phyloP scores from a whole-genome alignment of 2,329 filamentous ascomycete genomes.

The Colletotrichum destructivum region DNA sequence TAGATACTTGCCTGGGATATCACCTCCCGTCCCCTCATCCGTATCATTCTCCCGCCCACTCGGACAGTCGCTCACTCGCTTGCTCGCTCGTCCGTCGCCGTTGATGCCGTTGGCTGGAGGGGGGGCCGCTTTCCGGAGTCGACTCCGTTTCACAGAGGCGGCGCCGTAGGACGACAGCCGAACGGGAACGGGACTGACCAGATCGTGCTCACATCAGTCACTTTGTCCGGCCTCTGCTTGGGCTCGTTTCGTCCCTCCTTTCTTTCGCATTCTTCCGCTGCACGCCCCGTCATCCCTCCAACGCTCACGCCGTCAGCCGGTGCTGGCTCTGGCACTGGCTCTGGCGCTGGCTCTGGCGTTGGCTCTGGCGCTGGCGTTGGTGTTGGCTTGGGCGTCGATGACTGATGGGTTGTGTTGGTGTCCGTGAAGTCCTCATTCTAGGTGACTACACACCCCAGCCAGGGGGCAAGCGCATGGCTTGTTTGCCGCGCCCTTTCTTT shows the following conservation, averaged over 20 bases:
- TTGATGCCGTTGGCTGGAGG: not conserved
- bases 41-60: not conserved
- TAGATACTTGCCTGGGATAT: not conserved
- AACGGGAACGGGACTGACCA: not conserved
- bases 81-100: not conserved
- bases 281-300: conserved; percentile 4
- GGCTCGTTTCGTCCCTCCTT: conserved; percentile 12
- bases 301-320: conserved; percentile 34
- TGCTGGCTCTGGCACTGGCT: not conserved
- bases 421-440: not conserved
- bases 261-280: not conserved
- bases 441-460: not conserved
- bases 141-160: conserved; percentile 17
- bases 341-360: conserved; percentile 21
- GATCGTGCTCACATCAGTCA: conserved; percentile 7
- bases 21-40: not conserved
- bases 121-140: conserved; percentile 17
- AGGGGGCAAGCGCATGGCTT: conserved; percentile 5
- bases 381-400: not conserved
- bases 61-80: not conserved
- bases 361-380: conserved; percentile 13
- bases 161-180: not conserved
- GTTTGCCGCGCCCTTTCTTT: not conserved
- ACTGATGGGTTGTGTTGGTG: not conserved
- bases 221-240: conserved; percentile 10